Conservation (phyloP, 164 flowering plant species). For the Vitis labrusca region DNA sequence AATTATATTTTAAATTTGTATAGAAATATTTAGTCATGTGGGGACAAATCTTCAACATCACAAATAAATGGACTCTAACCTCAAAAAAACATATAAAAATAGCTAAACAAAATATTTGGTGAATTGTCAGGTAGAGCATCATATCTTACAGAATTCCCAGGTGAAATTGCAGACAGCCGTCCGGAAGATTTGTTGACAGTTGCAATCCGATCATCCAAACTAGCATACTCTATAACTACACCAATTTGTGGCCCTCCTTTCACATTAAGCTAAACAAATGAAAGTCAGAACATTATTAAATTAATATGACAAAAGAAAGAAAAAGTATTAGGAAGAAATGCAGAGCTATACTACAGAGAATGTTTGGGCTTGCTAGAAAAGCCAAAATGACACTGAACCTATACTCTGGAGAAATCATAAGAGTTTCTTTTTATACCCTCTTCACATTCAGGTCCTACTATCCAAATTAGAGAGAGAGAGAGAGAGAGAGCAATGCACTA, state of each 20-base stretch:
- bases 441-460: neutral
- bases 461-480: no score
- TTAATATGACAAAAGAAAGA: constrained; percentile 1
- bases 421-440: neutral
- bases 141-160: constrained; percentile 70
- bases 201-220: constrained; percentile 52
- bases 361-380: neutral
- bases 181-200: constrained; percentile 55
- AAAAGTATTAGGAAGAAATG: neutral
- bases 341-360: neutral
- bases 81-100: neutral
- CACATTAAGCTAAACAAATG: constrained; percentile 49
- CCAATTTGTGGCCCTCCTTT: constrained; percentile 84
- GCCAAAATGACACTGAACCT: neutral
- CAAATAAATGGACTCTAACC: no score
- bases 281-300: neutral
- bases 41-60: no score
- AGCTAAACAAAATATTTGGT: neutral
- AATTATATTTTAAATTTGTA: no score
- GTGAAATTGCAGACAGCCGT: constrained; percentile 64
- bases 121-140: neutral
- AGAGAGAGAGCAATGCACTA: neutral
- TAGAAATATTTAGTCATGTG: no score
- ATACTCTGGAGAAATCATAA: neutral
- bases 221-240: constrained; percentile 47